These are phyloP conservation scores for Fusarium proliferatum DNA, from an alignment of 2,329 filamentous ascomycete genomes.

Conservation along the genomic window DNA sequence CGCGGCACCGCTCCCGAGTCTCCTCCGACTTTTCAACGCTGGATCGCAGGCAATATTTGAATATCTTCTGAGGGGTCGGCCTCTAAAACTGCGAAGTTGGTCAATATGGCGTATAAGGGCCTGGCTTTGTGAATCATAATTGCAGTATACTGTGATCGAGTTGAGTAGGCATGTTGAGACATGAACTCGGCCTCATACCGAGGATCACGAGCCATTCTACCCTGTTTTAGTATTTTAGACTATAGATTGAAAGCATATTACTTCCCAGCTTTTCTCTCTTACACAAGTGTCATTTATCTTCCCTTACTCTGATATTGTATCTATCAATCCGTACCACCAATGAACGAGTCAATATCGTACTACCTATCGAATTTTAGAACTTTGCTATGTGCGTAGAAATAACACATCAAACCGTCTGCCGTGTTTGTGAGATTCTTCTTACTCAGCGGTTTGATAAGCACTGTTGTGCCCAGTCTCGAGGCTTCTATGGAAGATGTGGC, in stretches of 20 bases:
- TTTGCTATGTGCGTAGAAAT: not conserved
- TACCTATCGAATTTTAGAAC: accelerated
- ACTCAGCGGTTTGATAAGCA: not conserved
- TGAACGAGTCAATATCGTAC: accelerated
- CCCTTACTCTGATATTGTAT: not conserved
- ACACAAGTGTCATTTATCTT: accelerated
- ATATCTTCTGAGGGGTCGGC: accelerated
- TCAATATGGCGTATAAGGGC: no score
- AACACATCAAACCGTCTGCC: not conserved
- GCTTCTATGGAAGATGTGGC: not conserved
- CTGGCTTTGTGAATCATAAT: accelerated
- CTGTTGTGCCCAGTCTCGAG: not conserved
- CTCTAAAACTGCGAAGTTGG: not conserved
- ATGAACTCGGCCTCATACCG: not conserved
- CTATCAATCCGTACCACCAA: accelerated
- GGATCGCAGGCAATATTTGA: not conserved
- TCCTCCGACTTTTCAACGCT: accelerated
- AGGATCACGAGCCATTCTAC: accelerated
- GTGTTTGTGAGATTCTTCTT: not conserved
- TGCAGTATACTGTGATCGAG: not conserved
- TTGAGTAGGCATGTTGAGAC: accelerated
- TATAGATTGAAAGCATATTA: not conserved
- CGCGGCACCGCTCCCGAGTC: not conserved
- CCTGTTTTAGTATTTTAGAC: accelerated
- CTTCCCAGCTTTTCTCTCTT: accelerated